Conservation (phyloP, 2,329 filamentous ascomycete species). For the Talaromyces sp. region DNA sequence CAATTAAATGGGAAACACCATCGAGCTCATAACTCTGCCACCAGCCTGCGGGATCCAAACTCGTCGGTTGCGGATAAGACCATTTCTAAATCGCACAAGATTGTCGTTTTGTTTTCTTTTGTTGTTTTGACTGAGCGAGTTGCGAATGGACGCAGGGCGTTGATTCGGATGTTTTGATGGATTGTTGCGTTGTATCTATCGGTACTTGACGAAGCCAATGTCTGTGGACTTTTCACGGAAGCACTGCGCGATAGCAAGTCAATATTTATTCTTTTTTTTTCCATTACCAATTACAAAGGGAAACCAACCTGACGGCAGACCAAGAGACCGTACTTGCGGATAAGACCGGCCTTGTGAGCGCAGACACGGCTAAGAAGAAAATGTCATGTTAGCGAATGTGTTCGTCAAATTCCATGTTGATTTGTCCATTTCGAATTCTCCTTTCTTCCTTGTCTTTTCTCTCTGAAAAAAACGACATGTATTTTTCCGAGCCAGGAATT, state of each 20-base stretch:
- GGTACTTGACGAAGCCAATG: constrained; percentile 61
- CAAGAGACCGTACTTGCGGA: constrained; percentile 99
- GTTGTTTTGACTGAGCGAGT: background rate
- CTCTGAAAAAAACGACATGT: background rate
- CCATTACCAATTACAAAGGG: background rate
- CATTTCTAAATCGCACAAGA: background rate
- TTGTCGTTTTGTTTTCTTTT: background rate
- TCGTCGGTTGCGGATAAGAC: background rate
- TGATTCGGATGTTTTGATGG: background rate
- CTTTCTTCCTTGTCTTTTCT: background rate
- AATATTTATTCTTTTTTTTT: background rate
- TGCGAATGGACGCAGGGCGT: background rate
- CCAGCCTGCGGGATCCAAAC: background rate
- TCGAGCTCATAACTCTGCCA: background rate
- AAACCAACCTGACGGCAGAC: constrained; percentile 24
- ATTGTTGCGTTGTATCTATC: constrained; percentile 7
- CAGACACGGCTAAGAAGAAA: constrained; percentile 61
- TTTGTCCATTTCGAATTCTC: background rate
- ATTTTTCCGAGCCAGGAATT: background rate
- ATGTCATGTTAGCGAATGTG: constrained; percentile 3
- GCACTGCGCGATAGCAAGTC: constrained; percentile 39
- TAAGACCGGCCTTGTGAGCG: constrained; percentile 97
- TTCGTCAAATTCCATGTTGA: background rate
- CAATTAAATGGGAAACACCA: background rate
- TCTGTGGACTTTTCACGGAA: constrained; percentile 64